Evolutionary conservation across 768 basidiomycete species (phyloP).

Genomic region (Leccinum truebloodii): DNA sequence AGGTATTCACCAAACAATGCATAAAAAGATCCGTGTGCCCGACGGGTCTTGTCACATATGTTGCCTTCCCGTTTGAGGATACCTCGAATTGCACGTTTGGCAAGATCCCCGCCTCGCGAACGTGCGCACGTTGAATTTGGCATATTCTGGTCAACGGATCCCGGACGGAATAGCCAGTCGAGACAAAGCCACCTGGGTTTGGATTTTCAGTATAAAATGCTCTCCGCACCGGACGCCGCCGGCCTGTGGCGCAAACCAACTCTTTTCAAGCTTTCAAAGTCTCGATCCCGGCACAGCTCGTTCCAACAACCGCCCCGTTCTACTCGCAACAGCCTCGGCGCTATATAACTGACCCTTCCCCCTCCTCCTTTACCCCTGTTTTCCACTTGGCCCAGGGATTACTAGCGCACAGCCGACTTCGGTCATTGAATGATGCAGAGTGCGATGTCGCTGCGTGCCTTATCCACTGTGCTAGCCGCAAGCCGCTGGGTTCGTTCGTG

Average conservation of each 20-base stretch:
- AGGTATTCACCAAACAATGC: slow-evolving; percentile 2
- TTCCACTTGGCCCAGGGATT: not conserved
- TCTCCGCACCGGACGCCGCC: not conserved
- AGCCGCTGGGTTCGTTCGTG: not conserved
- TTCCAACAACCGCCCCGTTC: not conserved
- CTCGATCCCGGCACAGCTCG: not conserved
- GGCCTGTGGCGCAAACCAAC: not conserved
- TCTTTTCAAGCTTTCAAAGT: not conserved
- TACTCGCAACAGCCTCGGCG: not conserved
- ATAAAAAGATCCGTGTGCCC: not conserved
- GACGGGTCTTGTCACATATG: not conserved
- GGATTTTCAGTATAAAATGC: not conserved
- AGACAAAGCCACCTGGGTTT: not conserved
- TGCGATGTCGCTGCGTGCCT: not conserved
- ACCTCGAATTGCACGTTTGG: slow-evolving; percentile 13
- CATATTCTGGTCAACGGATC: not conserved
- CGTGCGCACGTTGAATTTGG: slow-evolving; percentile 9
- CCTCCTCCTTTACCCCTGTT: not conserved
- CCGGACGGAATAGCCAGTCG: not conserved
- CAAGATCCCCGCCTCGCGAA: slow-evolving; percentile 2
- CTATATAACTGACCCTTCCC: not conserved
- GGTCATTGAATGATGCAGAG: not conserved
- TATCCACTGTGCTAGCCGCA: not conserved
- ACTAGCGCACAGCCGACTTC: not conserved
- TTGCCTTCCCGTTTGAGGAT: not conserved